Evolutionary conservation across 257 asterid genomes (phyloP).

Genomic region (Solanum pennellii): DNA sequence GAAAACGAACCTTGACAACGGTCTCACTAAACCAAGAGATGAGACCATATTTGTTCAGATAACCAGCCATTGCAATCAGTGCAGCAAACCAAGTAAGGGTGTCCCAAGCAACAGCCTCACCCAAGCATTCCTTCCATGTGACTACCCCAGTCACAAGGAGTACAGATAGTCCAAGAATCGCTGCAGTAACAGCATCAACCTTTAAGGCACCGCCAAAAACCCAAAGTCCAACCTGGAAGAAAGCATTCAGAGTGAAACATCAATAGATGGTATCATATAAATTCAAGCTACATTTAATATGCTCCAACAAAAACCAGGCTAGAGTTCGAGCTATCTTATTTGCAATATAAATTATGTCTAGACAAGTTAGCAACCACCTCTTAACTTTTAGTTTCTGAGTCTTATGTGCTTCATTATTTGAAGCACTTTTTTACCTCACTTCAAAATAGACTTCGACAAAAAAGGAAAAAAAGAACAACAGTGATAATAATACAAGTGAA

Average conservation of each 20-base stretch:
- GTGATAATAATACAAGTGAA: neutral
- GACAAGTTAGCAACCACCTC: neutral
- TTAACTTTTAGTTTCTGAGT: neutral
- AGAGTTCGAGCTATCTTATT: neutral
- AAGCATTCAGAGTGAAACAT: neutral
- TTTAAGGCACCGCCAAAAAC: conserved; percentile 62
- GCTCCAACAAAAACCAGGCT: neutral
- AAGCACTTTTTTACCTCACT: neutral
- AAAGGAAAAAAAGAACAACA: neutral
- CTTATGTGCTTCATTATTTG: neutral
- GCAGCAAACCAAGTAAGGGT: conserved; percentile 99
- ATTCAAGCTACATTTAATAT: neutral
- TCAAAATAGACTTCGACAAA: neutral
- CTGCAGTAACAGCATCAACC: conserved; percentile 97
- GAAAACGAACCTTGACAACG: conserved; percentile 60
- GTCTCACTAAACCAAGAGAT: conserved; percentile 97
- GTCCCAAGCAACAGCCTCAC: conserved; percentile 99
- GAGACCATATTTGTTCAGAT: conserved; percentile 91
- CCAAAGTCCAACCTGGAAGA: conserved; percentile 88
- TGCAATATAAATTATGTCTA: neutral
- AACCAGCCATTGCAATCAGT: conserved; percentile 98
- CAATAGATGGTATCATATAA: neutral
- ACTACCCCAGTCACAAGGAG: conserved; percentile 89
- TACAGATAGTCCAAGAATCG: conserved; percentile 84
- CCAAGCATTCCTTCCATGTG: conserved; percentile 95